Percentiles rank a stretch among this genome's conserved stretches.
These are phyloP conservation scores for Groenewaldozyma auringiensis DNA, from an alignment of 1,139 yeast species.

Conservation along the genomic window DNA sequence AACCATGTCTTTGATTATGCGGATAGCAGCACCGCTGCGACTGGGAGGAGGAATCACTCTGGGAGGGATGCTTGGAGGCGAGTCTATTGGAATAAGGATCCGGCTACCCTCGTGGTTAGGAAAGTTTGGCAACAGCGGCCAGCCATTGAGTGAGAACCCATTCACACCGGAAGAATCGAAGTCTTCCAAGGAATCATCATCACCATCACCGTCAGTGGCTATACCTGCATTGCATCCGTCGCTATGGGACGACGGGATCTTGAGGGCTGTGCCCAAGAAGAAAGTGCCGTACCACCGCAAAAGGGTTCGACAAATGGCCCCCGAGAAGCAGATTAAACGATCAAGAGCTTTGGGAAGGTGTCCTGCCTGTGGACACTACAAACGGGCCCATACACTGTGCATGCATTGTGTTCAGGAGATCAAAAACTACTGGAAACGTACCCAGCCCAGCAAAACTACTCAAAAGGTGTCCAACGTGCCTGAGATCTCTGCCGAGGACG, in stretches of 20 bases:
- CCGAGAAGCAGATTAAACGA: slow-evolving; percentile 69
- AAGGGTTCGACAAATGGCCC: slow-evolving; percentile 77
- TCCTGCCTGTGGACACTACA: slow-evolving; percentile 91
- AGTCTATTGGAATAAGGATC: not conserved
- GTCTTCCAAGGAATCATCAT: not conserved
- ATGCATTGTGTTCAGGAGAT: slow-evolving; percentile 88
- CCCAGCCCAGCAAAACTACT: slow-evolving; percentile 12
- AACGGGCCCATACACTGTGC: slow-evolving; percentile 83
- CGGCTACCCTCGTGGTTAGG: not conserved
- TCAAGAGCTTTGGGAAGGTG: slow-evolving; percentile 76
- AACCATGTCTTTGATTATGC: not conserved
- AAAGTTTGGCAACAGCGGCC: not conserved
- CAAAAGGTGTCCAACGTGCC: slow-evolving; percentile 36
- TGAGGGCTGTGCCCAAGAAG: slow-evolving; percentile 89
- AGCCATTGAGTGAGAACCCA: not conserved
- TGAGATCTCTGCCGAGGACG: slow-evolving; percentile 34
- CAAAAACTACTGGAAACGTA: slow-evolving; percentile 55
- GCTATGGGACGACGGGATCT: slow-evolving; percentile 45
- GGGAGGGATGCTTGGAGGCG: not conserved
- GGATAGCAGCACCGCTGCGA: not conserved
- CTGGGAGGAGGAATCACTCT: not conserved
- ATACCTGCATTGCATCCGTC: not conserved
- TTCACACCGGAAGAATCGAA: not conserved
- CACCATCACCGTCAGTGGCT: slow-evolving; percentile 1
- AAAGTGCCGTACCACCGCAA: slow-evolving; percentile 80